These are phyloP conservation scores for Ilyonectria sp. DNA, from an alignment of 2,329 filamentous ascomycete species.

Conservation along the genomic window DNA sequence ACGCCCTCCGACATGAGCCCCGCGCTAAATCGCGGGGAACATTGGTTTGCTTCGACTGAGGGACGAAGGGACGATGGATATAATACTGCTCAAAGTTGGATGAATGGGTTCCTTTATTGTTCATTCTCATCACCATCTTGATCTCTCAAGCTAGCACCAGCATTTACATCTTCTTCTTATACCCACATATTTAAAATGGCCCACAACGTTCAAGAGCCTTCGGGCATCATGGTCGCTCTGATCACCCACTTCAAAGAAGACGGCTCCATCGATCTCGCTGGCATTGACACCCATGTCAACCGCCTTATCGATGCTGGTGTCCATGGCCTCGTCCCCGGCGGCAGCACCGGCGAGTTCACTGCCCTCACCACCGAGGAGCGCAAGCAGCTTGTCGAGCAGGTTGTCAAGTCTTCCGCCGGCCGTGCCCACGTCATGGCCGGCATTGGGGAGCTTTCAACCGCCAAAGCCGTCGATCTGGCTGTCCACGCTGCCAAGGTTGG, in stretches of 20 bases:
- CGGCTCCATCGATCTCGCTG: conserved; percentile 55
- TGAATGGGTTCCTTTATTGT: background rate
- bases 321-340: conserved; percentile 66
- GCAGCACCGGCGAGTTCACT: conserved; percentile 65
- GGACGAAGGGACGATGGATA: conserved; percentile 9
- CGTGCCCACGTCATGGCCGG: conserved; percentile 60
- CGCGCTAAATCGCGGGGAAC: conserved; percentile 35
- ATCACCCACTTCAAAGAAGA: conserved; percentile 64
- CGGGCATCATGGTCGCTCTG: conserved; percentile 64
- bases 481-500: conserved; percentile 48
- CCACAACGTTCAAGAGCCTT: conserved; percentile 42
- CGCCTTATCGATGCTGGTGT: conserved; percentile 60
- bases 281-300: conserved; percentile 58
- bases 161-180: background rate
- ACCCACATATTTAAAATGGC: conserved; percentile 35
- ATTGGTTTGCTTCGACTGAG: background rate
- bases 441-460: conserved; percentile 60
- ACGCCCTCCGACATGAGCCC: conserved; percentile 1
- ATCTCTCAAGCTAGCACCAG: background rate
- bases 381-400: conserved; percentile 59
- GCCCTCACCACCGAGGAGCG: conserved; percentile 60
- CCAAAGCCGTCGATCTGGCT: conserved; percentile 44
- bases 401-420: conserved; percentile 54
- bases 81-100: conserved; percentile 12
- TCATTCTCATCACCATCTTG: conserved; percentile 3